phyloP scores from a whole-genome alignment of 179 eudicot species.

The Monotropa hypopitys region DNA sequence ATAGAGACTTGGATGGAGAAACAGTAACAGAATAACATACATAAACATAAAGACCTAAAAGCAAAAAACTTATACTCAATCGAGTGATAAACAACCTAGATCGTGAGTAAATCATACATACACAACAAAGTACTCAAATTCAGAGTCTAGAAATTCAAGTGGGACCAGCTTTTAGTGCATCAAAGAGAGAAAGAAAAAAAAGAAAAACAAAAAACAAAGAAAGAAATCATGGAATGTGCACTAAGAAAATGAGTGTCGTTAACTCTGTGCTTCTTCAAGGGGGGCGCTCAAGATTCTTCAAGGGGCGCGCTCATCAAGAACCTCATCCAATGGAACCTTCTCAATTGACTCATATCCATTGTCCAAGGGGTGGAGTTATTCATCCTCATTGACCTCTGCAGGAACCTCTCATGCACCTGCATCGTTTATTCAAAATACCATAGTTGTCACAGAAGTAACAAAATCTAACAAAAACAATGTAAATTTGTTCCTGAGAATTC shows the following conservation, averaged over 20 bases:
- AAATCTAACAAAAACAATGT: no score
- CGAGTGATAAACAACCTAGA: not conserved
- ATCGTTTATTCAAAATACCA: no score
- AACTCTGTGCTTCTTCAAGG: not conserved
- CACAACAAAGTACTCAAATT: not conserved
- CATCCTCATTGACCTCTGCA: slow-evolving; percentile 34
- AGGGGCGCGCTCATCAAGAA: not conserved
- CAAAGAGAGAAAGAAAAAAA: not conserved
- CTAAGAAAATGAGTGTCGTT: not conserved
- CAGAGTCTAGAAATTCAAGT: not conserved
- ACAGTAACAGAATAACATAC: not conserved
- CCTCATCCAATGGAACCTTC: not conserved
- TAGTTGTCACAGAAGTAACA: no score
- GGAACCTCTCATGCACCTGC: slow-evolving; percentile 10
- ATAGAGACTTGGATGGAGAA: not conserved
- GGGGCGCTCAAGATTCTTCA: not conserved
- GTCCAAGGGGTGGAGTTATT: slow-evolving; percentile 32
- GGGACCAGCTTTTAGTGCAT: not conserved
- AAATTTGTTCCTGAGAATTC: no score
- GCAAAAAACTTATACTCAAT: not conserved
- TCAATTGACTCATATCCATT: slow-evolving; percentile 33
- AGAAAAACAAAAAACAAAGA: not conserved
- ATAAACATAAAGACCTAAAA: not conserved
- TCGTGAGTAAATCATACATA: not conserved
- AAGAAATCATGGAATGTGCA: not conserved